phyloP scores from a whole-genome alignment of 768 basidiomycete species.

The Leccinum subgranulosum region DNA sequence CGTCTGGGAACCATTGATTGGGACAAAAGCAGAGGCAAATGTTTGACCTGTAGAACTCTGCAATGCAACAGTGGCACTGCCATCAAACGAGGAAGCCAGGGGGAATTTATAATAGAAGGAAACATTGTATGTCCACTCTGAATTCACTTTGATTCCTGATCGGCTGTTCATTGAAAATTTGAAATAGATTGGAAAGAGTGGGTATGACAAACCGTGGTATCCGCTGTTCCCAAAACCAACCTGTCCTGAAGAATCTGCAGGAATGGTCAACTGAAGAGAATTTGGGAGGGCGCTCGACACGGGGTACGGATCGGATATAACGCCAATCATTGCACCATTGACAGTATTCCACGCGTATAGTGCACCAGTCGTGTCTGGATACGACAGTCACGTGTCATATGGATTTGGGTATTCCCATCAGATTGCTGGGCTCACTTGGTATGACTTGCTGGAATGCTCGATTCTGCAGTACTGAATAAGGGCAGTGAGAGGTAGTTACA shows the following conservation, averaged over 20 bases:
- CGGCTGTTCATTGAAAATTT: no score
- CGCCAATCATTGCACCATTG: constrained; percentile 40
- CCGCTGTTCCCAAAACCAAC: constrained; percentile 57
- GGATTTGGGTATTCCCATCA: background rate
- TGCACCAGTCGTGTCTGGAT: constrained; percentile 43
- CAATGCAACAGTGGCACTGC: constrained; percentile 42
- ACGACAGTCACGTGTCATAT: background rate
- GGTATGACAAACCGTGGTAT: constrained; percentile 42
- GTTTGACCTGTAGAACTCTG: constrained; percentile 41
- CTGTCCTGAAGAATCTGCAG: constrained; percentile 35
- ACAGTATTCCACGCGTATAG: constrained; percentile 51
- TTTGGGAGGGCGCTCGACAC: constrained; percentile 59
- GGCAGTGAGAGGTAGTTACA: background rate
- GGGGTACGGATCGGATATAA: constrained; percentile 47
- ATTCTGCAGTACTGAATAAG: constrained; percentile 53
- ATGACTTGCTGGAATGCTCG: constrained; percentile 63
- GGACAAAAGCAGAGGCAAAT: constrained; percentile 38
- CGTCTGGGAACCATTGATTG: constrained; percentile 40
- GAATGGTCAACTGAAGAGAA: constrained; percentile 48
- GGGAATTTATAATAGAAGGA: constrained; percentile 60
- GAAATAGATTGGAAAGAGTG: background rate
- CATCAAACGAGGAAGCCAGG: constrained; percentile 35
- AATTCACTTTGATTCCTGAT: constrained; percentile 52
- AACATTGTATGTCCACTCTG: constrained; percentile 50
- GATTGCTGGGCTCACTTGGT: constrained; percentile 35